These are phyloP conservation scores for Colletotrichum nymphaeae DNA, from an alignment of 2,329 filamentous ascomycete genomes.

Conservation along the genomic window DNA sequence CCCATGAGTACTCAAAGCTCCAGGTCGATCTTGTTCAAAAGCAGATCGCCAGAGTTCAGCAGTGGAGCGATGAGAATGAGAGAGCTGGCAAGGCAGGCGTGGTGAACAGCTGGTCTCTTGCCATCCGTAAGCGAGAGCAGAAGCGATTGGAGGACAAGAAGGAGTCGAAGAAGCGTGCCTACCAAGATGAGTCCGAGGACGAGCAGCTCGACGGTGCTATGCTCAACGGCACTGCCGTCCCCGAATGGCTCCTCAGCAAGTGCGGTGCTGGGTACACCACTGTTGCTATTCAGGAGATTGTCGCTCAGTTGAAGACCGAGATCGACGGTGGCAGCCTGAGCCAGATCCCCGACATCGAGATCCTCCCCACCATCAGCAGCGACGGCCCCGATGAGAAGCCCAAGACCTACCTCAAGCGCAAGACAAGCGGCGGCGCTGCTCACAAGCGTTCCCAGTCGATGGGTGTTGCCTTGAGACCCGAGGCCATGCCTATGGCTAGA, in stretches of 20 bases:
- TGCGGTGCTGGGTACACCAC: conserved; percentile 61
- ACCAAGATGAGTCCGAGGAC: conserved; percentile 41
- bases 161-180: conserved; percentile 45
- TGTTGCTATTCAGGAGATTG: conserved; percentile 58
- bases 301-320: conserved; percentile 56
- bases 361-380: conserved; percentile 65
- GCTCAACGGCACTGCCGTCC: conserved; percentile 54
- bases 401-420: conserved; percentile 42
- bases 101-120: conserved; percentile 70
- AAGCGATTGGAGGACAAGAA: conserved; percentile 61
- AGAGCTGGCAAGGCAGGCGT: conserved; percentile 51
- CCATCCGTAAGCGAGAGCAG: conserved; percentile 73
- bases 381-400: conserved; percentile 42
- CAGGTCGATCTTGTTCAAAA: conserved; percentile 73
- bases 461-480: conserved; percentile 40
- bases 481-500: conserved; percentile 40
- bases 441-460: conserved; percentile 51
- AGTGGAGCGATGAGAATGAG: conserved; percentile 68
- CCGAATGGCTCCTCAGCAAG: conserved; percentile 60
- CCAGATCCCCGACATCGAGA: conserved; percentile 69
- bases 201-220: conserved; percentile 47
- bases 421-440: conserved; percentile 35
- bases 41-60: conserved; percentile 71
- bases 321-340: conserved; percentile 54
- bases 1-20: conserved; percentile 67